phyloP scores from a whole-genome alignment of 176 grass and related monocot genomes.

The Chloris gayana region DNA sequence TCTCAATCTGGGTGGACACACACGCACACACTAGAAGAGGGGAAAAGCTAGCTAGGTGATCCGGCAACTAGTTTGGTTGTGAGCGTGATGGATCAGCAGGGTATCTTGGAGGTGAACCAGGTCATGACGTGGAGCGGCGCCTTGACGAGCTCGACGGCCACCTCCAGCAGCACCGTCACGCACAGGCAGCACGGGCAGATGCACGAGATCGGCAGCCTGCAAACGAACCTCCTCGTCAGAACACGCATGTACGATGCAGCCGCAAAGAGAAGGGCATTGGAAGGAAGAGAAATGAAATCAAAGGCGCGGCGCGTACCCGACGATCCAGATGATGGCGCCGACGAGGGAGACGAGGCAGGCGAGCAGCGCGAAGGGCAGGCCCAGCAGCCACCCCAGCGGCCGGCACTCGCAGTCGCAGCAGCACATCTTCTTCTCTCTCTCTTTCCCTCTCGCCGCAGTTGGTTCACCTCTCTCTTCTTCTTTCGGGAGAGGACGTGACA shows the following conservation, averaged over 20 bases:
- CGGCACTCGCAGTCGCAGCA: slow-evolving; percentile 54
- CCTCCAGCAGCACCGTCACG: slow-evolving; percentile 72
- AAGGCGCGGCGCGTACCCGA: slow-evolving; percentile 54
- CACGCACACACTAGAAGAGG: not conserved
- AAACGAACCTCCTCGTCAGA: not conserved
- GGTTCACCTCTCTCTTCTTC: not conserved
- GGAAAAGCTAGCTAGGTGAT: not conserved
- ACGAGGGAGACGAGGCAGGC: slow-evolving; percentile 75
- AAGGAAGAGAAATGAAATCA: not conserved
- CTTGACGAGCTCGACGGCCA: slow-evolving; percentile 71
- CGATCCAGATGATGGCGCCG: slow-evolving; percentile 68
- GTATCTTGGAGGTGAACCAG: slow-evolving; percentile 81
- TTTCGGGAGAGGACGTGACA: not conserved
- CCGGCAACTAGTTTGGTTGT: not conserved
- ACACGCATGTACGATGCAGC: not conserved
- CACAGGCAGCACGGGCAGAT: slow-evolving; percentile 81
- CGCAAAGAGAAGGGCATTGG: not conserved
- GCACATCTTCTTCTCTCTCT: not conserved
- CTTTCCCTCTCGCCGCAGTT: not conserved
- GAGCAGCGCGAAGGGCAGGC: slow-evolving; percentile 71
- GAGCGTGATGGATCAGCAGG: slow-evolving; percentile 31
- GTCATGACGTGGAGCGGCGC: slow-evolving; percentile 78
- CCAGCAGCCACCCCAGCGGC: slow-evolving; percentile 68
- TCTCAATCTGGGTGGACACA: not conserved
- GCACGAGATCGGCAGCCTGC: slow-evolving; percentile 69